These are phyloP conservation scores for Priceomyces castillae DNA, from an alignment of 805 yeast genomes.

Conservation along the genomic window DNA sequence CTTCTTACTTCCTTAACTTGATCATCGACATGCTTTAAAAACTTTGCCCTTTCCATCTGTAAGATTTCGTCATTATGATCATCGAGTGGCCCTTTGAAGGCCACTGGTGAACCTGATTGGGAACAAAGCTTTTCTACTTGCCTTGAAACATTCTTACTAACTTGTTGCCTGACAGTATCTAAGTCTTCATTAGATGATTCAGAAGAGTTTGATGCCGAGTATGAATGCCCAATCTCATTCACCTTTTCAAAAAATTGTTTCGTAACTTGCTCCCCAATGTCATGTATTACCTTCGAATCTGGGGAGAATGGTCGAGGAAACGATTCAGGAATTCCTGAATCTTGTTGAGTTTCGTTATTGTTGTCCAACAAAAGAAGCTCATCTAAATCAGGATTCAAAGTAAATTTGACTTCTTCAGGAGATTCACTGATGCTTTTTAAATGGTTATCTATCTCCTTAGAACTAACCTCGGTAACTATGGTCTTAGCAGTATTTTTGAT, in stretches of 20 bases:
- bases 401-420: not conserved
- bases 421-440: too few species aligned
- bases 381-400: not conserved
- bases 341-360: not conserved
- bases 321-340: not conserved
- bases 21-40: constrained; percentile 22
- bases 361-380: not conserved
- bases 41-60: constrained; percentile 17
- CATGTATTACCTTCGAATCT: constrained; percentile 23
- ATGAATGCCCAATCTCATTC: constrained; percentile 27
- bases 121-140: constrained; percentile 26
- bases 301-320: constrained; percentile 4
- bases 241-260: constrained; percentile 32
- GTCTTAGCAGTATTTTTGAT: not conserved
- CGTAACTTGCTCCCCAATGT: constrained; percentile 33
- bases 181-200: constrained; percentile 16
- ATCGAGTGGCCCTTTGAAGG: not conserved
- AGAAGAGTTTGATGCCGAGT: constrained; percentile 13
- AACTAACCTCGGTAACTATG: not conserved
- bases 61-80: constrained; percentile 11
- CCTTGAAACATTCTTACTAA: constrained; percentile 28
- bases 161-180: constrained; percentile 27
- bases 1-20: constrained; percentile 18
- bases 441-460: not conserved
- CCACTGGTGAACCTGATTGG: constrained; percentile 15